Evolutionary conservation across 2,329 filamentous ascomycete species (phyloP).

Genomic region (Penicillium sp.): DNA sequence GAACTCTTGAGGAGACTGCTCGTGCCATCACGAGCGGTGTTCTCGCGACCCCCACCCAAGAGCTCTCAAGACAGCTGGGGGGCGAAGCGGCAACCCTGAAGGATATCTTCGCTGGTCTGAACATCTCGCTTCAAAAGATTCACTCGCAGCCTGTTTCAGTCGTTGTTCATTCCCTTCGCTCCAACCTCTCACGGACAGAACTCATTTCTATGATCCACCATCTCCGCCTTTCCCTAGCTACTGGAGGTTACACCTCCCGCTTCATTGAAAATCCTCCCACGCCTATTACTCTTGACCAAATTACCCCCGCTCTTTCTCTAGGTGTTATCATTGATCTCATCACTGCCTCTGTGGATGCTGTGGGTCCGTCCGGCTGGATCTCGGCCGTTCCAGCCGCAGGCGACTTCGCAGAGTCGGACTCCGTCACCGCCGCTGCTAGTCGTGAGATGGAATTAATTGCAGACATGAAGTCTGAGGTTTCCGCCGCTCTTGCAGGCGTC

Average conservation of each 20-base stretch:
- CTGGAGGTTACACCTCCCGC: slow-evolving; percentile 44
- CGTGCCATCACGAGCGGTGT: slow-evolving; percentile 34
- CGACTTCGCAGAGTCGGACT: slow-evolving; percentile 25
- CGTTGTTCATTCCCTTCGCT: slow-evolving; percentile 38
- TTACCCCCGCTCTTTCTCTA: slow-evolving; percentile 39
- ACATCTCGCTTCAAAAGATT: slow-evolving; percentile 39
- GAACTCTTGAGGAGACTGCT: slow-evolving; percentile 34
- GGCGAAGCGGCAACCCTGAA: slow-evolving; percentile 26
- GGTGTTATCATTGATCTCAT: slow-evolving; percentile 43
- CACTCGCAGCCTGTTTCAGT: slow-evolving; percentile 34
- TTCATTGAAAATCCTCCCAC: slow-evolving; percentile 42
- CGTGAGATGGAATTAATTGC: slow-evolving; percentile 47
- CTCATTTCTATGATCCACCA: slow-evolving; percentile 44
- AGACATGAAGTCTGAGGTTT: slow-evolving; percentile 50
- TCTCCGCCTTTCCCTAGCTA: slow-evolving; percentile 45
- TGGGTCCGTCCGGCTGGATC: slow-evolving; percentile 50
- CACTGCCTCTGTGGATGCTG: slow-evolving; percentile 47
- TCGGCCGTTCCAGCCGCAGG: slow-evolving; percentile 37
- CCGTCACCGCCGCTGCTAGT: slow-evolving; percentile 23
- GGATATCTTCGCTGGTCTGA: slow-evolving; percentile 40
- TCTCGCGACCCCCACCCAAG: slow-evolving; percentile 24
- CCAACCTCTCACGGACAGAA: slow-evolving; percentile 40
- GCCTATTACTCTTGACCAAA: slow-evolving; percentile 36
- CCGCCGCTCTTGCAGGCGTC: slow-evolving; percentile 47
- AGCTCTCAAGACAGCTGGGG: slow-evolving; percentile 20